Base-by-base conservation (phyloP, 306 rosid genomes). In the Begonia fuchsioides region DNA sequence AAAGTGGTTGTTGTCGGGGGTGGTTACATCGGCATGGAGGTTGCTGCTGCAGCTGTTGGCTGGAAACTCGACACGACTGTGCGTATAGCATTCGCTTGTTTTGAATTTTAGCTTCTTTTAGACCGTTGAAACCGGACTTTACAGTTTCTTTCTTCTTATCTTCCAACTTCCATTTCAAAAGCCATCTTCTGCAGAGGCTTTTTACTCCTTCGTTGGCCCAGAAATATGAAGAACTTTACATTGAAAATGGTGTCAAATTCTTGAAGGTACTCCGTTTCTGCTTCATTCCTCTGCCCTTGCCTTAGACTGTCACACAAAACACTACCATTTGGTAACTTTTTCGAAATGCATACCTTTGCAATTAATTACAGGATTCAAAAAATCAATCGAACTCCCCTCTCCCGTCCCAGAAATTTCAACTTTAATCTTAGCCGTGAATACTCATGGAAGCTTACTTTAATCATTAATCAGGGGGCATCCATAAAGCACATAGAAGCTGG, bases 61-160 rank as follows among this genome's bases (percentile, higher is more conserved):
- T 88, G 97, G 97, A 77, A 88, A 20, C 93, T 81, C 60, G 90
- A 88, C 72, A 88, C 97, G 48, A 83, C 97, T 17, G 95, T 83
- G 75, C 43, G 90, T 67, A 12, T 56, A 40, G 17, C 47, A 39
- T 26, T 6, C 35, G 8, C 67, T 44, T 39, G 47, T 17, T 49
- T 13, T 17, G 12, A 32, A 10, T 13, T 48, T 53, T 20, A n/a
- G 32, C 52, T 14, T 49, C 38, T 9, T 39, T 52, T n/a, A 44
- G 10, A 12, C 44, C 20, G n/a, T 39, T 26, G 50, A 44, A 39
- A 12, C 39, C 39, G 20, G 11, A 39, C 43, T 38, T 43, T 44
- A 15, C 4, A 53, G 49, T 47, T 14, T 44, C 44, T 48, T 3
- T 17, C 58, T 59, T 38, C 47, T 35, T 59, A 45, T 73, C 17